Evolutionary conservation across 108 stramenopile genomes (phyloP).

Genomic region (Skeletonema potamos): DNA sequence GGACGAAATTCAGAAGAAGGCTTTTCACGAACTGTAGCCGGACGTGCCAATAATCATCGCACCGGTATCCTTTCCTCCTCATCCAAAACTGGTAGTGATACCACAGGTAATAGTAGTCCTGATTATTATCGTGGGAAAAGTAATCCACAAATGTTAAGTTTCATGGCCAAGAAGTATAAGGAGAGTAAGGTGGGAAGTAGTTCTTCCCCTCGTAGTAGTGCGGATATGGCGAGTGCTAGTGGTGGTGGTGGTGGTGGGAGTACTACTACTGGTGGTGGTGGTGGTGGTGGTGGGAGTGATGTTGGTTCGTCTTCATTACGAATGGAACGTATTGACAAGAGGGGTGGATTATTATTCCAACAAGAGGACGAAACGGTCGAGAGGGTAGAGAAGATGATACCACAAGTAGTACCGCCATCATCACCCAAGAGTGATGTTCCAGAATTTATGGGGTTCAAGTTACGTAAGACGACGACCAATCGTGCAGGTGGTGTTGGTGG

Average conservation of each 20-base stretch:
- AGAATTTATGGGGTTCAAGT: neutral
- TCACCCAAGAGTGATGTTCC: neutral
- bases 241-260: no score
- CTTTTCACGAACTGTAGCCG: neutral
- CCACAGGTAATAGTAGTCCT: neutral
- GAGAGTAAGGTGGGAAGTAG: neutral
- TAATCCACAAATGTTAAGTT: constrained; percentile 2
- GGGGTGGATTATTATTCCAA: no score
- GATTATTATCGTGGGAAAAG: neutral
- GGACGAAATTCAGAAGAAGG: neutral
- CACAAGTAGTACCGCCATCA: neutral
- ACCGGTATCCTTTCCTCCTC: no score
- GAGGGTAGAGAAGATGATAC: neutral
- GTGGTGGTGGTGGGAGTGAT: neutral
- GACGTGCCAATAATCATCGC: neutral
- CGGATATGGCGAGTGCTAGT: no score
- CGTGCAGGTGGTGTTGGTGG: neutral
- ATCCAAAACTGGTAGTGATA: neutral
- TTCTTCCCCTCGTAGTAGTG: neutral
- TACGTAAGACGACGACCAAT: neutral
- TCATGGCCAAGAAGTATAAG: neutral
- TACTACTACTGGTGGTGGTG: neutral
- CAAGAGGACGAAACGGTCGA: neutral
- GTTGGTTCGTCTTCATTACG: neutral
- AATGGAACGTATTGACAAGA: neutral